phyloP scores from a whole-genome alignment of 768 basidiomycete species.

The Leccinum variicolor region DNA sequence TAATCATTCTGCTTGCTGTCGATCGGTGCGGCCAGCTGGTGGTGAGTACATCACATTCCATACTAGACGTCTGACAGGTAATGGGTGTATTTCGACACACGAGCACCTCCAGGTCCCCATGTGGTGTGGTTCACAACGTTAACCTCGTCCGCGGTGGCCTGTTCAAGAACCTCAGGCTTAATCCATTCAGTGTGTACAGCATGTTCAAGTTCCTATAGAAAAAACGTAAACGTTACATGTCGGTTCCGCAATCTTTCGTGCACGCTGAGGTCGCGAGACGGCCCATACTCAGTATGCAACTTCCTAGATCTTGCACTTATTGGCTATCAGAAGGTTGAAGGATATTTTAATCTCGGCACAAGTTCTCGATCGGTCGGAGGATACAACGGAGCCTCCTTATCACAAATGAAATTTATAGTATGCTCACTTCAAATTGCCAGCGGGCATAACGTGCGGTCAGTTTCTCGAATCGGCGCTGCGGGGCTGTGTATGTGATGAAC shows the following conservation, averaged over 20 bases:
- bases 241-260: slow-evolving; percentile 16
- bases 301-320: slow-evolving; percentile 6
- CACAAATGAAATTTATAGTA: slow-evolving; percentile 17
- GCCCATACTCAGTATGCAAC: neutral
- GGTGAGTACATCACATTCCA: neutral
- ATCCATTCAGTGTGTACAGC: neutral
- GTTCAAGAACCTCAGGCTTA: slow-evolving; percentile 4
- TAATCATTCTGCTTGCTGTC: neutral
- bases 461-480: neutral
- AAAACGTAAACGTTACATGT: slow-evolving; percentile 1
- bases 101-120: slow-evolving; percentile 1
- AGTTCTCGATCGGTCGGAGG: slow-evolving; percentile 18
- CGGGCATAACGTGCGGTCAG: slow-evolving; percentile 2
- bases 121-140: neutral
- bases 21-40: neutral
- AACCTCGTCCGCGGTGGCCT: slow-evolving; percentile 20
- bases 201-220: neutral
- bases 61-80: slow-evolving; percentile 3
- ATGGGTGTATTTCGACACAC: slow-evolving; percentile 11
- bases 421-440: slow-evolving; percentile 1
- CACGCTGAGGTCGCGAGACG: slow-evolving; percentile 11
- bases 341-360: slow-evolving; percentile 17
- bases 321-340: slow-evolving; percentile 14
- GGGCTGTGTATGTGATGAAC: neutral
- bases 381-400: slow-evolving; percentile 4